Conservation (phyloP, 345 rosid species). For the Salix caprea region DNA sequence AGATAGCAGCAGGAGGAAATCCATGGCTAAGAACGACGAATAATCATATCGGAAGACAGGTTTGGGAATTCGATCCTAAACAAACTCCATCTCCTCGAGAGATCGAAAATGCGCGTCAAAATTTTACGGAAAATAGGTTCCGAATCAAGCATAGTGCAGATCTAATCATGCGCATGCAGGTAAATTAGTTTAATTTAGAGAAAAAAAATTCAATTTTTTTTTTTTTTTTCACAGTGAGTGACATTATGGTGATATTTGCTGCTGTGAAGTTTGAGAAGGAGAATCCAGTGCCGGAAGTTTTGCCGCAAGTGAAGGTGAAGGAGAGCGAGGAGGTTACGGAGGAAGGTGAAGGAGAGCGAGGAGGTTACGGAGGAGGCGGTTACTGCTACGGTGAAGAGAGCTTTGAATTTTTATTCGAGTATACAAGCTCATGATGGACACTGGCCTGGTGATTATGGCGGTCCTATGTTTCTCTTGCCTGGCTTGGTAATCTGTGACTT, state of each 20-base stretch:
- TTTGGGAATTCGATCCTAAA: slow-evolving; percentile 85
- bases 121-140: slow-evolving; percentile 55
- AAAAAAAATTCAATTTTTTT: too few relatives aligned
- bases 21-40: slow-evolving; percentile 69
- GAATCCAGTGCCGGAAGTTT: slow-evolving; percentile 30
- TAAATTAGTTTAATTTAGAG: neutral
- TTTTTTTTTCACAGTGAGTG: neutral
- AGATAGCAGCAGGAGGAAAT: slow-evolving; percentile 71
- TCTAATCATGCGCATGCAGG: slow-evolving; percentile 90
- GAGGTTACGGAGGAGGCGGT: slow-evolving; percentile 61
- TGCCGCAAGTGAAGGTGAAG: slow-evolving; percentile 51
- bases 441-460: slow-evolving; percentile 99
- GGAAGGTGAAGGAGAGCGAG: slow-evolving; percentile 51
- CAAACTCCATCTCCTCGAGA: slow-evolving; percentile 55
- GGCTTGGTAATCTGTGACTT: slow-evolving; percentile 47
- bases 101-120: slow-evolving; percentile 55
- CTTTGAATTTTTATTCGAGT: slow-evolving; percentile 61
- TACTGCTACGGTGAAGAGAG: slow-evolving; percentile 55
- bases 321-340: slow-evolving; percentile 60
- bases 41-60: slow-evolving; percentile 70
- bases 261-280: slow-evolving; percentile 60
- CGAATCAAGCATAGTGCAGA: slow-evolving; percentile 72
- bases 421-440: slow-evolving; percentile 89
- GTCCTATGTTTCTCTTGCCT: slow-evolving; percentile 96
- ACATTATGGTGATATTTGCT: neutral